Percentiles rank a stretch among this genome's conserved stretches.
These are phyloP conservation scores for Pleoardoris graminearum DNA, from an alignment of 2,329 filamentous ascomycete genomes.

Conservation along the genomic window DNA sequence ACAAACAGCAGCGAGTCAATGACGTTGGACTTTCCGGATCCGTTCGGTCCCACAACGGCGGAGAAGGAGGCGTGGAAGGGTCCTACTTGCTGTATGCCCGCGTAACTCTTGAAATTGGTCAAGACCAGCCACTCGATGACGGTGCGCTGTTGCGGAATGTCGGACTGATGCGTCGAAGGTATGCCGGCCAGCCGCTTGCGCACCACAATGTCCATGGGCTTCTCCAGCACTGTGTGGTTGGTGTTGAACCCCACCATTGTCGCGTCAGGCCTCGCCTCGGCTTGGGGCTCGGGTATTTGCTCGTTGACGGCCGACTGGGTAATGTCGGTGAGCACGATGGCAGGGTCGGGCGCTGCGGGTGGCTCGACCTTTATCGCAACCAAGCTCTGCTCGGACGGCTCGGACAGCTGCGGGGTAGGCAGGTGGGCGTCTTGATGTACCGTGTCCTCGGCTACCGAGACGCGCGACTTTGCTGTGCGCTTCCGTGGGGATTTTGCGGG, in stretches of 20 bases:
- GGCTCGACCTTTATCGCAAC: background rate
- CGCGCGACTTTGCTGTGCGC: slow-evolving; percentile 62
- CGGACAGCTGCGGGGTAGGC: slow-evolving; percentile 56
- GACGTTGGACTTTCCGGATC: slow-evolving; percentile 97
- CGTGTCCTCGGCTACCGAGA: slow-evolving; percentile 46
- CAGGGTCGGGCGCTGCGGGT: slow-evolving; percentile 51
- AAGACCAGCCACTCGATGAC: slow-evolving; percentile 91
- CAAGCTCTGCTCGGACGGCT: slow-evolving; percentile 53
- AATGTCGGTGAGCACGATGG: slow-evolving; percentile 72
- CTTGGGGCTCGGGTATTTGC: slow-evolving; percentile 48
- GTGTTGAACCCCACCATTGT: slow-evolving; percentile 68
- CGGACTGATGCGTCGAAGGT: slow-evolving; percentile 69
- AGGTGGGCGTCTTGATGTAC: slow-evolving; percentile 43
- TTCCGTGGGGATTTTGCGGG: slow-evolving; percentile 58
- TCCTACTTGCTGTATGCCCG: slow-evolving; percentile 89
- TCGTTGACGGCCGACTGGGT: slow-evolving; percentile 70
- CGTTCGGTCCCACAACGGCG: slow-evolving; percentile 95
- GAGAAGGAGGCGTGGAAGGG: slow-evolving; percentile 98
- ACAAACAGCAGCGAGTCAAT: slow-evolving; percentile 98
- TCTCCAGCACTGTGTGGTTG: slow-evolving; percentile 77
- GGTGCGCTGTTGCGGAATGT: slow-evolving; percentile 78
- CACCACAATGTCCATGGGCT: slow-evolving; percentile 90
- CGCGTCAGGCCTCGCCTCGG: slow-evolving; percentile 9
- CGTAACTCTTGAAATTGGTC: slow-evolving; percentile 99
- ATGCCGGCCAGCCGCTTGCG: slow-evolving; percentile 73